Evolutionary conservation across 768 basidiomycete species (phyloP), one percentile per base, ranked within the genome.

Genomic region (Tricholoma bakamatsutake): DNA sequence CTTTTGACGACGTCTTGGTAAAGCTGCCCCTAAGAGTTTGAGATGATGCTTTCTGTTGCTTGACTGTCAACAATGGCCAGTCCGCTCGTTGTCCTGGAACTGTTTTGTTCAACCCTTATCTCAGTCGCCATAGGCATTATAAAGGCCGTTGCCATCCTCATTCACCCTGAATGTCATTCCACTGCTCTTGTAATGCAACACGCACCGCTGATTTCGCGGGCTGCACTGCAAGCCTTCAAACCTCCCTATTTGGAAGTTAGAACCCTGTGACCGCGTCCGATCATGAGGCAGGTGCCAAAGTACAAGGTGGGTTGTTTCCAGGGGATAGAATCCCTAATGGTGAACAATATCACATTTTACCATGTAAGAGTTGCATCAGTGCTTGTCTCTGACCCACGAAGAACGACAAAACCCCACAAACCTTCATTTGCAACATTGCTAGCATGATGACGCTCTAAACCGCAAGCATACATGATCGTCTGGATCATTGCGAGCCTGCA

Each of bases 371-470:
- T 43, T 21, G 10, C 12, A 49, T 49, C 4, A 49, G 28, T 15
- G 17, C 31, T 15, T 49, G 30, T n/a, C 21, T 48, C 56, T 43
- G 13, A 61, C 58, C 50, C 28, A 45, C 21, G 21, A 27, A 27
- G 43, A 27, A 45, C 43, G 43, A 45, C 12, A 12, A 6, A 45
- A 12, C 18, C 18, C 18, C 18, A 21, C 9, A 9, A 42, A 15
- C 17, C 18, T 42, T 18, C 17, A 42, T 18, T 21, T 15, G 18
- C 17, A 21, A 42, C 40, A 42, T 18, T 7, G 9, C 40, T 4
- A 10, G 15, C 40, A 8, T 42, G 6, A 21, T 21, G 40, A 21
- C 15, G 17, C 18, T 42, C 40, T 9, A 42, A 21, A 21, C 4
- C 18, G 40, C 17, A 7, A 42, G 9, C 3, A 4, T 42, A 18